These are phyloP conservation scores for Rickenella mellea DNA, from an alignment of 768 basidiomycete species.

Conservation along the genomic window DNA sequence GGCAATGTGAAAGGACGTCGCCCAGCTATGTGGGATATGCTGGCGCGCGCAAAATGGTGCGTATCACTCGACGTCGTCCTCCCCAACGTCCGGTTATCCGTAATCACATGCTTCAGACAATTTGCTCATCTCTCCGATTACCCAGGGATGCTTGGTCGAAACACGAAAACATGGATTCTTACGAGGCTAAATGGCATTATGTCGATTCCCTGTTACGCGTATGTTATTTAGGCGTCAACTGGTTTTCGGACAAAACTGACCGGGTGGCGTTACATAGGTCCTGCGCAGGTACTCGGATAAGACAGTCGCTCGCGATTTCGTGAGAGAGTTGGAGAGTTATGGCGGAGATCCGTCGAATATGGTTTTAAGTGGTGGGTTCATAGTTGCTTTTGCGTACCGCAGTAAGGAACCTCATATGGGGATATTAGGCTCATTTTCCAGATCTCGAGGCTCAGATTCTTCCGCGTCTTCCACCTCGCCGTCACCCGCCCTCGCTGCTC, in stretches of 20 bases:
- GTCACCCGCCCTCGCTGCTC: background rate
- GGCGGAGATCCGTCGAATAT: slow-evolving; percentile 58
- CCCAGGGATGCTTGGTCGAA: slow-evolving; percentile 92
- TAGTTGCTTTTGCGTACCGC: slow-evolving; percentile 6
- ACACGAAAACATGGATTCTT: slow-evolving; percentile 69
- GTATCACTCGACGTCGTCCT: slow-evolving; percentile 11
- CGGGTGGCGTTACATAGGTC: slow-evolving; percentile 35
- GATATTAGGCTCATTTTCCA: slow-evolving; percentile 26
- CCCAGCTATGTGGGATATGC: slow-evolving; percentile 85
- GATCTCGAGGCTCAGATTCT: slow-evolving; percentile 49
- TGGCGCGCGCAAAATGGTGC: slow-evolving; percentile 90
- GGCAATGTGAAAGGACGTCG: slow-evolving; percentile 76
- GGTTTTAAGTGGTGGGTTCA: slow-evolving; percentile 49
- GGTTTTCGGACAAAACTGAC: background rate
- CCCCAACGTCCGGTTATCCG: slow-evolving; percentile 2
- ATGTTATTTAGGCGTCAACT: slow-evolving; percentile 8
- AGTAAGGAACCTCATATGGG: slow-evolving; percentile 1
- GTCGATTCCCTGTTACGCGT: slow-evolving; percentile 84
- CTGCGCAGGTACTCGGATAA: slow-evolving; percentile 48
- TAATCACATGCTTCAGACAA: slow-evolving; percentile 15
- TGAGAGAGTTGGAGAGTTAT: slow-evolving; percentile 71
- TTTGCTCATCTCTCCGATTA: background rate
- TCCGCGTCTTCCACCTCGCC: slow-evolving; percentile 53
- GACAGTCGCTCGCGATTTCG: slow-evolving; percentile 33
- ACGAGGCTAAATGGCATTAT: slow-evolving; percentile 84